Conservation (phyloP, 495 filamentous ascomycete species). For the Penicillium antarcticum region DNA sequence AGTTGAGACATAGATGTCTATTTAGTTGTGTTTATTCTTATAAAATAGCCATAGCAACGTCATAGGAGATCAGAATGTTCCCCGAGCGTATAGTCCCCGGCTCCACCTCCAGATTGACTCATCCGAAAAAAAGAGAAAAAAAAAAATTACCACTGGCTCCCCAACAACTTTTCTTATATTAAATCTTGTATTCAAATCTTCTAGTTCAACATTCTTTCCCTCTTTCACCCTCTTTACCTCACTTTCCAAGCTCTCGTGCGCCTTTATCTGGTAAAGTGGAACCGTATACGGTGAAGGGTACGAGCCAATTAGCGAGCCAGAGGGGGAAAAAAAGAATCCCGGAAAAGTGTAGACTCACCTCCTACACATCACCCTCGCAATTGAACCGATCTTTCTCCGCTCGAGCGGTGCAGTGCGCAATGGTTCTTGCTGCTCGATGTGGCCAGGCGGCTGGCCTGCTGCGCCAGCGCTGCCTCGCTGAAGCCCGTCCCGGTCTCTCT, state of each 20-base stretch:
- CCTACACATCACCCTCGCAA: slow-evolving; percentile 17
- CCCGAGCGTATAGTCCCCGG: slow-evolving; percentile 1
- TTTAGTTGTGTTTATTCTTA: background rate
- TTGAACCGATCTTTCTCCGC: slow-evolving; percentile 17
- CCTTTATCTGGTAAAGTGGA: slow-evolving; percentile 17
- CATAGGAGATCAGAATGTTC: too few relatives aligned
- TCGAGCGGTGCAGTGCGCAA: slow-evolving; percentile 36
- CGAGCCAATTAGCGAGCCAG: slow-evolving; percentile 24
- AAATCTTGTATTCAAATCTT: slow-evolving; percentile 7
- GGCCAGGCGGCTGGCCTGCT: slow-evolving; percentile 46
- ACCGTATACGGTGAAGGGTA: slow-evolving; percentile 23
- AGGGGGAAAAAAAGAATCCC: slow-evolving; percentile 29
- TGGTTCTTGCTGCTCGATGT: slow-evolving; percentile 51
- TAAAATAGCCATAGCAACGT: background rate
- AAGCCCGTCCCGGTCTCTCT: slow-evolving; percentile 39
- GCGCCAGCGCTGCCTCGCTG: slow-evolving; percentile 44
- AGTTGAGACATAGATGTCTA: too few relatives aligned
- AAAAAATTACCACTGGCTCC: slow-evolving; percentile 5
- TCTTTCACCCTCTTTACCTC: background rate
- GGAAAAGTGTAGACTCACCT: slow-evolving; percentile 21
- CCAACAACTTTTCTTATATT: slow-evolving; percentile 5
- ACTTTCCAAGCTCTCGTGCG: background rate
- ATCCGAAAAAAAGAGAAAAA: slow-evolving; percentile 10
- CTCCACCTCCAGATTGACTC: slow-evolving; percentile 17
- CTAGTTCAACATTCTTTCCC: slow-evolving; percentile 5